Base-by-base conservation (phyloP, 768 basidiomycete genomes). In the Cystobasidiopsis lactophilus region DNA sequence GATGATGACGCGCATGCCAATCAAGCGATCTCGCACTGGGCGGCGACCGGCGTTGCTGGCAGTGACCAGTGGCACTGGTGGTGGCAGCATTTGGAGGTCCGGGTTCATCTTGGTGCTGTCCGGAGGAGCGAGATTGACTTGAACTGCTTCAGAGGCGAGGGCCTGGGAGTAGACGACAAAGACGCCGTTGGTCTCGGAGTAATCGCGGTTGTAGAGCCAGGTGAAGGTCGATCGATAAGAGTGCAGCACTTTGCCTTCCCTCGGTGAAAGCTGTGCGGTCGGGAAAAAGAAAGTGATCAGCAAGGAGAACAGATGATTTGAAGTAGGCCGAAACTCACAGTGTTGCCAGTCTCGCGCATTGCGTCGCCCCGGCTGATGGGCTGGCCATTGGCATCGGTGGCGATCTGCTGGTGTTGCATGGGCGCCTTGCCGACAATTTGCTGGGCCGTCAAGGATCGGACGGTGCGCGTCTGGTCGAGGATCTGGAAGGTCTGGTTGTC, bases 401-500 rank as follows among this genome's bases (percentile, higher is more conserved):
- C 93, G 54, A 91, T 82, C 1, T 85, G 78, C 47, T 76, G 74
- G 47, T 74, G 71, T 4, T 82, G 82, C 64, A 85, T 80, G 24
- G 80, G 75, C 19, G 85, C 77, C 78, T 85, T 83, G 5, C 82
- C 82, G 41, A 51, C 50, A 55, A 98, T 89, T 62, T 96, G 89
- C 57, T 88, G 85, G 3, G 91, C 88, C 62, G 84, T 80, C 3
- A 96, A 81, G 5, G 82, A 73, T 16, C 85, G 81, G 16, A 83
- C 75, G 68, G 85, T 79, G 1, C 86, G 85, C 59, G 85, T 80
- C 64, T 96, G 93, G 63, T 96, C 91, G 49, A 98, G 73, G 2
- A 98, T 82, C 52, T 88, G 84, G 76, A 98, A 86, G 7, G 85
- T 79, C 64, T 86, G 85, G 14, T 86, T 79, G 65, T 96, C 93